phyloP scores from a whole-genome alignment of 129 eudicot species.

The Flaveria brownii region DNA sequence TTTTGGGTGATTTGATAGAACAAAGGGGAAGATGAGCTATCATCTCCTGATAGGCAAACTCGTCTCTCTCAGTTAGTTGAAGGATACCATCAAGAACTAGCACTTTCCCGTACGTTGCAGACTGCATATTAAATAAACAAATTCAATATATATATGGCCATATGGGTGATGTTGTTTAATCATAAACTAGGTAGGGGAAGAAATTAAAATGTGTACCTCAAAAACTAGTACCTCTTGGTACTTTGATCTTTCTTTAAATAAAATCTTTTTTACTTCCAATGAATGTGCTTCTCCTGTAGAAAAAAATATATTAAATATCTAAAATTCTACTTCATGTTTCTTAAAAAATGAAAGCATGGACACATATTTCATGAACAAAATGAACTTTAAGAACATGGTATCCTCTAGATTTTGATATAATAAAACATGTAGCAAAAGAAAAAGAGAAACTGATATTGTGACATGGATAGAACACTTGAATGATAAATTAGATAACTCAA shows the following conservation, averaged over 20 bases:
- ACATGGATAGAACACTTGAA: background rate
- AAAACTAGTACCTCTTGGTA: slow-evolving; percentile 93
- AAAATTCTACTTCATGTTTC: slow-evolving; percentile 1
- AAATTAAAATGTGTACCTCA: slow-evolving; percentile 51
- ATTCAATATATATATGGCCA: background rate
- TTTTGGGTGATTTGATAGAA: slow-evolving; percentile 83
- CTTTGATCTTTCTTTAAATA: slow-evolving; percentile 74
- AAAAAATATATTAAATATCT: background rate
- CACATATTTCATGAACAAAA: slow-evolving; percentile 3
- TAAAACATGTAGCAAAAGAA: background rate
- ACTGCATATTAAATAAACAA: slow-evolving; percentile 47
- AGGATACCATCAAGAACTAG: slow-evolving; percentile 95
- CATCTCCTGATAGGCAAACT: slow-evolving; percentile 98
- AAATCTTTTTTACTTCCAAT: slow-evolving; percentile 64
- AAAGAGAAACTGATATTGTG: background rate
- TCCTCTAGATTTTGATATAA: background rate
- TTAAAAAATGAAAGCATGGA: background rate
- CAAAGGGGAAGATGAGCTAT: slow-evolving; percentile 96
- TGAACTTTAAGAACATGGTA: background rate
- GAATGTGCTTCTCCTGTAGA: slow-evolving; percentile 95
- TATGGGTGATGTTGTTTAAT: slow-evolving; percentile 4
- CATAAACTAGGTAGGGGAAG: background rate
- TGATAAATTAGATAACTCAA: background rate
- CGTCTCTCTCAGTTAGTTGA: slow-evolving; percentile 93
- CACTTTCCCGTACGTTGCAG: slow-evolving; percentile 79